Evolutionary conservation across 2,329 filamentous ascomycete species (phyloP).

Genomic region (Lasiodiplodia sp.): DNA sequence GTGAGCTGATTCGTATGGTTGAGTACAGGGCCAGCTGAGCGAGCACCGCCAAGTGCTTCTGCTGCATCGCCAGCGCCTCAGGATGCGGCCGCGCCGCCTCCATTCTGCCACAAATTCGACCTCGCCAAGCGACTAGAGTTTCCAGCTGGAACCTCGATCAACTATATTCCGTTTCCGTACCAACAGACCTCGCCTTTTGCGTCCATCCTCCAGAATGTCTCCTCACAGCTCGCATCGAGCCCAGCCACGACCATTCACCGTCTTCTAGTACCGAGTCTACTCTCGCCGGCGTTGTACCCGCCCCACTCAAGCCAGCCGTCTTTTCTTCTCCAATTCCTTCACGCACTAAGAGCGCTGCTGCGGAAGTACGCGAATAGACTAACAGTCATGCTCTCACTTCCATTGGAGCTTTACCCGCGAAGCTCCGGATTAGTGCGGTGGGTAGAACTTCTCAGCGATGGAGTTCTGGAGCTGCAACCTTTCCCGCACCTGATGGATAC

Average conservation of each 20-base stretch:
- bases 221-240: constrained; percentile 59
- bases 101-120: constrained; percentile 62
- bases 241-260: constrained; percentile 74
- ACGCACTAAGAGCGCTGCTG: constrained; percentile 77
- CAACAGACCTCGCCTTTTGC: constrained; percentile 60
- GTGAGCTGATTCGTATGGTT: constrained; percentile 32
- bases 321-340: constrained; percentile 80
- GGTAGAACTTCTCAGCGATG: constrained; percentile 85
- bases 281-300: constrained; percentile 86
- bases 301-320: constrained; percentile 72
- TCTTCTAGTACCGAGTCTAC: constrained; percentile 80
- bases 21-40: constrained; percentile 25
- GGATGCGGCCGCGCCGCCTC: constrained; percentile 34
- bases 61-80: constrained; percentile 21
- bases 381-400: constrained; percentile 78
- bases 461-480: constrained; percentile 82
- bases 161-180: constrained; percentile 67
- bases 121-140: constrained; percentile 58
- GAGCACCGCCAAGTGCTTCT: not conserved
- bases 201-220: constrained; percentile 68
- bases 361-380: constrained; percentile 70
- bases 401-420: constrained; percentile 80
- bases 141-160: constrained; percentile 49
- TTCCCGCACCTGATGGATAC: constrained; percentile 66
- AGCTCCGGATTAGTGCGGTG: constrained; percentile 78